phyloP scores from a whole-genome alignment of 163 green algal genomes.

The Scenedesmus sp. region DNA sequence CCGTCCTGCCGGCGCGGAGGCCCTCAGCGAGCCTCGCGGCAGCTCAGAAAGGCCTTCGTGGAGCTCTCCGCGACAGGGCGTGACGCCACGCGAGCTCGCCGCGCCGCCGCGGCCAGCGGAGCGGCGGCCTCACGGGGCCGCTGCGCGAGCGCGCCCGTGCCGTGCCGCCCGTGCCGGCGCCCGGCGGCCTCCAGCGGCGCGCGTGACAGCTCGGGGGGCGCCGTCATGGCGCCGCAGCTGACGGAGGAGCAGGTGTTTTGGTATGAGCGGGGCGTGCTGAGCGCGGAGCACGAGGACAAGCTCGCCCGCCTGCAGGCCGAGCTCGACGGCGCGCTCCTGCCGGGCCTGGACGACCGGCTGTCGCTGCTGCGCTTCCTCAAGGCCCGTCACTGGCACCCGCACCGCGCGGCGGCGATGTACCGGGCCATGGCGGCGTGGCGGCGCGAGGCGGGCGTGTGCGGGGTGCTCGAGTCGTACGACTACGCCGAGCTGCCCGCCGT shows the following conservation, averaged over 20 bases:
- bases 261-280: conserved; percentile 46
- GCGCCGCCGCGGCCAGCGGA: too few species aligned
- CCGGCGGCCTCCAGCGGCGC: too few species aligned
- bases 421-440: conserved; percentile 56
- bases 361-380: conserved; percentile 60
- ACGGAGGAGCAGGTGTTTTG: conserved; percentile 52
- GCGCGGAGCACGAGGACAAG: conserved; percentile 39
- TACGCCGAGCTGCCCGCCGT: conserved; percentile 41
- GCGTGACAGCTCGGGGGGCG: too few species aligned
- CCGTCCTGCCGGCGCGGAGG: too few species aligned
- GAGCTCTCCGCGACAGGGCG: too few species aligned
- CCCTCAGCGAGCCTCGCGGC: too few species aligned
- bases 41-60: too few species aligned
- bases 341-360: conserved; percentile 48
- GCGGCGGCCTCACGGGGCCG: too few species aligned
- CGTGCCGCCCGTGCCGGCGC: too few species aligned
- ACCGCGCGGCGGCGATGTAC: conserved; percentile 54
- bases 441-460: conserved; percentile 25
- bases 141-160: too few species aligned
- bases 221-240: conserved; percentile 22
- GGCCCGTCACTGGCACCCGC: conserved; percentile 52
- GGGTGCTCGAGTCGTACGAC: conserved; percentile 9
- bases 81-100: too few species aligned
- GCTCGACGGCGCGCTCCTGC: neutral
- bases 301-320: neutral